Base-by-base conservation (phyloP, 352 stramenopile species). In the Phytophthora pistaciae region DNA sequence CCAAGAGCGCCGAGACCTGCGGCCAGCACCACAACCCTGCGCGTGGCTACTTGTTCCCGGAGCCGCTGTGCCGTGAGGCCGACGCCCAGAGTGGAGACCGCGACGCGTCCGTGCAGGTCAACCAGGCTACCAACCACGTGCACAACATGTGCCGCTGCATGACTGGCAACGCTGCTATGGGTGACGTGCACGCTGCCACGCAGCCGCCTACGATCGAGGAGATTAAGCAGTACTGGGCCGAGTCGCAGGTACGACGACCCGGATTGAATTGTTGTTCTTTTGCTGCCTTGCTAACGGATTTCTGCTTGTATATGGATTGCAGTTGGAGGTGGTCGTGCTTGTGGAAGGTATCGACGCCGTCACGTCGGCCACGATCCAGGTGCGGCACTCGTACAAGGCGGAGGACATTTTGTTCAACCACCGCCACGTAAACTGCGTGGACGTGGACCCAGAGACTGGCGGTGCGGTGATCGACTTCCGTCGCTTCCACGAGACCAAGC, bases 301-400 rank as follows among this genome's bases (percentile, higher is more conserved):
- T n/a, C n/a, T n/a, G n/a, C n/a, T n/a, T n/a, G n/a, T n/a, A n/a
- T n/a, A n/a, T n/a, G n/a, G n/a, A n/a, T n/a, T n/a, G n/a, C n/a
- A 99, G 77, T 69, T 98, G 38, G 98, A 99, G 83, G 89, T 99
- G 56, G 90, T 99, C n/a, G 94, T 99, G 36, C 80, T 99, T 38
- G 84, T 99, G 2, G 97, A 99, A 82, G 97, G 97, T 27, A 98
- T 97, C 27, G 97, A 98, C 63, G 94, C 96, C 27, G 85, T 98
- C 33, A 99, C 96, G 21, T 98, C 91, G n/a, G 84, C 92, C 53
- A 97, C 93, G 33, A 95, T 98, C 52, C 97, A 99, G 72, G 94
- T 98, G 52, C 86, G 97, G 20, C 97, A 99, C 83, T 99, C 95
- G 20, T 99, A 99, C 83, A 95, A 92, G 74, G 67, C 79, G 5